phyloP scores from a whole-genome alignment of 176 grass and related monocot species.

The Panicum miliaceum region DNA sequence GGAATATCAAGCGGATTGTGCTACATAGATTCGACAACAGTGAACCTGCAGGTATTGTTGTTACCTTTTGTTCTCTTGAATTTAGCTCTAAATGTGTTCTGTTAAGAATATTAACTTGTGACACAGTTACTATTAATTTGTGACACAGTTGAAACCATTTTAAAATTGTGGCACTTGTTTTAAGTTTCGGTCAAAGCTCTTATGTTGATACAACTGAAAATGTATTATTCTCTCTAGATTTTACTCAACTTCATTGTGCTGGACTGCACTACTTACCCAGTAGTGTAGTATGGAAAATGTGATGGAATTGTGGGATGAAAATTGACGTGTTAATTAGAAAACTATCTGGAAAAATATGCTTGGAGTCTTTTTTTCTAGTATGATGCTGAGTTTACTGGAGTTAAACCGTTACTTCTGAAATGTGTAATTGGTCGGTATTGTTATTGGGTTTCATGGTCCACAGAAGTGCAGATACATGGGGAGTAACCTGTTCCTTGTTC shows the following conservation, averaged over 20 bases:
- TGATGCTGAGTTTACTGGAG: background rate
- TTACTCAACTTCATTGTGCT: background rate
- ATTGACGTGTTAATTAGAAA: background rate
- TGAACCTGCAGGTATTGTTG: constrained; percentile 79
- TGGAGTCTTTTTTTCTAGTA: background rate
- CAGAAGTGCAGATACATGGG: background rate
- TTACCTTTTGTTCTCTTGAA: constrained; percentile 13
- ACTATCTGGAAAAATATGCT: background rate
- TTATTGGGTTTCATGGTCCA: constrained; percentile 18
- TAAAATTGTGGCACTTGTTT: background rate
- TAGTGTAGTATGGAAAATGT: background rate
- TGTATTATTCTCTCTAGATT: background rate
- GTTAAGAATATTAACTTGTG: background rate
- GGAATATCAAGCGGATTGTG: constrained; percentile 77
- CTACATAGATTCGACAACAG: constrained; percentile 72
- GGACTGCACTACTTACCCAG: background rate
- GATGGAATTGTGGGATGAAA: background rate
- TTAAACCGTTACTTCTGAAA: background rate
- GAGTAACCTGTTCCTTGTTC: constrained; percentile 12
- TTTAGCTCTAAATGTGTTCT: background rate
- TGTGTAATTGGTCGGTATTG: background rate
- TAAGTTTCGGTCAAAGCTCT: background rate
- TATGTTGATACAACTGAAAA: background rate
- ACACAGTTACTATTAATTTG: background rate
- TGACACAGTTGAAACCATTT: background rate